phyloP scores from a whole-genome alignment of 805 yeast species.

The Starmerella floricola region DNA sequence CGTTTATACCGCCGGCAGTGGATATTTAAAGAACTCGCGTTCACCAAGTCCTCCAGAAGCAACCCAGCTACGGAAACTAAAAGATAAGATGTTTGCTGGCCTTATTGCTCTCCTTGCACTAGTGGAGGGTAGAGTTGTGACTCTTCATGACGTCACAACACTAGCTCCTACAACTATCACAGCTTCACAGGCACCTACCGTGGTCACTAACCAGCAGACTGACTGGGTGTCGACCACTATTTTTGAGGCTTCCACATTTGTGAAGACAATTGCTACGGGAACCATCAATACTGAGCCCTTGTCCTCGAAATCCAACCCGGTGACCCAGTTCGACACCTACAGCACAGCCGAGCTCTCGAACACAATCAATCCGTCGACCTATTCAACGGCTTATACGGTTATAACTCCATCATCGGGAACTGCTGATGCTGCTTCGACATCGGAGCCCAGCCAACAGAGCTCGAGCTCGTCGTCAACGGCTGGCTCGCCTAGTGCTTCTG shows the following conservation, averaged over 20 bases:
- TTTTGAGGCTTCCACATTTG: conserved; percentile 26
- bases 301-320: conserved; percentile 26
- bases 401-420: background rate
- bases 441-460: background rate
- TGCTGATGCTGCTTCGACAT: background rate
- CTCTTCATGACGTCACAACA: conserved; percentile 17
- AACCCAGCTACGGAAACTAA: background rate
- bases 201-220: conserved; percentile 18
- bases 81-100: background rate
- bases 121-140: conserved; percentile 17
- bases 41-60: no score
- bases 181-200: conserved; percentile 4
- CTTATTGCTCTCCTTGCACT: conserved; percentile 6
- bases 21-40: background rate
- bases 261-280: conserved; percentile 28
- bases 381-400: conserved; percentile 20
- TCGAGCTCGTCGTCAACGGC: no score
- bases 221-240: conserved; percentile 23
- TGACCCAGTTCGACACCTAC: conserved; percentile 26
- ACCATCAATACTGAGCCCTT: conserved; percentile 27
- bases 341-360: conserved; percentile 26
- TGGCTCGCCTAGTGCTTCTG: no score
- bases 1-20: background rate
- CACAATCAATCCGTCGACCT: conserved; percentile 27
- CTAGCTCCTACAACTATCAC: conserved; percentile 16